Evolutionary conservation across 2,329 filamentous ascomycete species (phyloP).

Genomic region (Colletotrichum tropicicola): DNA sequence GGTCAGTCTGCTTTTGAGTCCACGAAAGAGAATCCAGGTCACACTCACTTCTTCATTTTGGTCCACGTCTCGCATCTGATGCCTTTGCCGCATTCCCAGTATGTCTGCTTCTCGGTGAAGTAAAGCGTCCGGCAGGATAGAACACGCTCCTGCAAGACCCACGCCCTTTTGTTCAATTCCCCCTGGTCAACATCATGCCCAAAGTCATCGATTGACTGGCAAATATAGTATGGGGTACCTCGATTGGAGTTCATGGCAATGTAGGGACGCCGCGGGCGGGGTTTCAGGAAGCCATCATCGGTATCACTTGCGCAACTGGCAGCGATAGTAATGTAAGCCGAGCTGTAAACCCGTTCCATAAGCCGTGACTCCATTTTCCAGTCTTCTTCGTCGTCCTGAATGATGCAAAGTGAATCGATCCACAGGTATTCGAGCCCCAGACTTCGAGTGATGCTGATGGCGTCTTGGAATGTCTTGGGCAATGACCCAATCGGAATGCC

Average conservation of each 20-base stretch:
- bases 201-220: conserved; percentile 44
- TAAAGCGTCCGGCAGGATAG: conserved; percentile 46
- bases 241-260: not conserved
- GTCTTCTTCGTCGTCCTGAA: conserved; percentile 32
- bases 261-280: not conserved
- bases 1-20: not conserved
- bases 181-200: conserved; percentile 39
- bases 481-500: not conserved
- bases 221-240: conserved; percentile 28
- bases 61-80: conserved; percentile 45
- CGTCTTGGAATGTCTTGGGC: conserved; percentile 24
- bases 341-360: conserved; percentile 24
- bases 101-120: conserved; percentile 45
- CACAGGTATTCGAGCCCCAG: conserved; percentile 30
- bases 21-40: not conserved
- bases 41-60: conserved; percentile 42
- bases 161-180: conserved; percentile 43
- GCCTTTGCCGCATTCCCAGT: conserved; percentile 48
- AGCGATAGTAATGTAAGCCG: not conserved
- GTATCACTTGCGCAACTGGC: not conserved
- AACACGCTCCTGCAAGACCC: conserved; percentile 49
- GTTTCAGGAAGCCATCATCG: not conserved
- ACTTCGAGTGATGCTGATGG: conserved; percentile 12
- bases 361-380: conserved; percentile 23
- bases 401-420: conserved; percentile 33